These are phyloP conservation scores for Talaromyces proteolyticus DNA, from an alignment of 495 filamentous ascomycete genomes.

Conservation along the genomic window DNA sequence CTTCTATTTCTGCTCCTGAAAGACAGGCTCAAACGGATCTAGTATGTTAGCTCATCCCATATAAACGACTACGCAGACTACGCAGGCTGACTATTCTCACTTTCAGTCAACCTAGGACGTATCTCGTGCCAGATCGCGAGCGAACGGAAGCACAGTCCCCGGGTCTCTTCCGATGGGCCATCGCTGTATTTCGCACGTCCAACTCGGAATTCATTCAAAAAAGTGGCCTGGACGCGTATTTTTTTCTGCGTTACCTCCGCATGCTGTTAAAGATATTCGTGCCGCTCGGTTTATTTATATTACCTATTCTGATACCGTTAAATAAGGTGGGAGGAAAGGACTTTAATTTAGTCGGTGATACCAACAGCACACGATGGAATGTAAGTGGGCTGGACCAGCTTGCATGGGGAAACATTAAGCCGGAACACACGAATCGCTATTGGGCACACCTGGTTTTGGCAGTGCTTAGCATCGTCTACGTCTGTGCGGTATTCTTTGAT, in stretches of 20 bases:
- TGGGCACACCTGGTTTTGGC: slow-evolving; percentile 89
- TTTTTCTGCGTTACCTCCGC: slow-evolving; percentile 92
- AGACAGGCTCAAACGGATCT: slow-evolving; percentile 75
- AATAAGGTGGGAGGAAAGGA: slow-evolving; percentile 74
- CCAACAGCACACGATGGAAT: slow-evolving; percentile 26
- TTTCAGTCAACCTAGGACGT: slow-evolving; percentile 75
- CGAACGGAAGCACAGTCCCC: slow-evolving; percentile 65
- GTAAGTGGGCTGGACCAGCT: slow-evolving; percentile 72
- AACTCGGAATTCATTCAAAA: slow-evolving; percentile 90
- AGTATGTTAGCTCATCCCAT: slow-evolving; percentile 47
- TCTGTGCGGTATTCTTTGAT: slow-evolving; percentile 81
- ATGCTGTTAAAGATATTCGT: slow-evolving; percentile 91
- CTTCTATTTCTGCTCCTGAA: slow-evolving; percentile 72
- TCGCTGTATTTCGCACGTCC: slow-evolving; percentile 66
- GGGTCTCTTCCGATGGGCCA: slow-evolving; percentile 64
- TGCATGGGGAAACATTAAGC: slow-evolving; percentile 87
- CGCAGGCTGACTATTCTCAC: neutral
- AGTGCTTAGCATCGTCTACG: slow-evolving; percentile 71
- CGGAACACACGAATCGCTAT: slow-evolving; percentile 63
- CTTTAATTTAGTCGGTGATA: slow-evolving; percentile 33
- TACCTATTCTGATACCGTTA: slow-evolving; percentile 82
- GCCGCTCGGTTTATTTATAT: slow-evolving; percentile 67
- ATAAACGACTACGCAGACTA: neutral
- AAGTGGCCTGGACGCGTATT: slow-evolving; percentile 95
- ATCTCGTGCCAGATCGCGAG: slow-evolving; percentile 83